Base-by-base conservation (phyloP, 2,329 filamentous ascomycete genomes). In the Scorias spongiosa region DNA sequence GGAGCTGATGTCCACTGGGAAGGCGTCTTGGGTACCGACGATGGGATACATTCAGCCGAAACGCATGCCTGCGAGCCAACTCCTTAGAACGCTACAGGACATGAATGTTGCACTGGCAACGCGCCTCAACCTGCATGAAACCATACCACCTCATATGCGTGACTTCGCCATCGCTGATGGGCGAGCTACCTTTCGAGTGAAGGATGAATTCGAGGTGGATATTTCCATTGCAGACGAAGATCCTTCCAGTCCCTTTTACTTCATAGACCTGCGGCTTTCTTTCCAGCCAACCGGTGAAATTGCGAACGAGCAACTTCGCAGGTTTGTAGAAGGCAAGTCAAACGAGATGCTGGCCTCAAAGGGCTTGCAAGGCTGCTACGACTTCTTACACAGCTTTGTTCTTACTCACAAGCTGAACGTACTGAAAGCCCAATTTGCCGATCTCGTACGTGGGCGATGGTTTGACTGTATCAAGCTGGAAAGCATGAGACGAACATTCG, bases 391-490 rank as follows among this genome's bases (percentile, higher is more conserved):
- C 61, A 86, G 89, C 57, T 80, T 93, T 48, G 76, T 88, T 3
- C 67, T 98, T 44, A 95, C 87, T 0, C 82, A 91, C 63, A 95
- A 98, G 66, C 81, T 98, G 52, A 80, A 76, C 50, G 80, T 91
- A 51, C 72, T 94, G 39, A 77, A 76, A 52, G 78, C 78, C 49
- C 91, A 98, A 66, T 85, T 85, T 2, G 51, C 72, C 26, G 76
- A 80, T 37, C 67, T 98, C 46, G 72, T 73, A 44, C 75, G 73
- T 45, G 75, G 74, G 2, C 75, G 77, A 29, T 96, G 91, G 89
- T 78, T 80, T 29, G 80, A 84, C 44, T 79, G 80, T 29, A 62
- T 96, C 39, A 78, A 76, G 54, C 73, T 93, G 12, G 85, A 95
- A 58, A 71, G 80, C 26, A 70, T 94, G 32, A 84, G 91, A 58